Percentiles rank a stretch among this genome's conserved stretches.
phyloP scores from a whole-genome alignment of 2,329 filamentous ascomycete genomes.

The Fusarium multiceps region DNA sequence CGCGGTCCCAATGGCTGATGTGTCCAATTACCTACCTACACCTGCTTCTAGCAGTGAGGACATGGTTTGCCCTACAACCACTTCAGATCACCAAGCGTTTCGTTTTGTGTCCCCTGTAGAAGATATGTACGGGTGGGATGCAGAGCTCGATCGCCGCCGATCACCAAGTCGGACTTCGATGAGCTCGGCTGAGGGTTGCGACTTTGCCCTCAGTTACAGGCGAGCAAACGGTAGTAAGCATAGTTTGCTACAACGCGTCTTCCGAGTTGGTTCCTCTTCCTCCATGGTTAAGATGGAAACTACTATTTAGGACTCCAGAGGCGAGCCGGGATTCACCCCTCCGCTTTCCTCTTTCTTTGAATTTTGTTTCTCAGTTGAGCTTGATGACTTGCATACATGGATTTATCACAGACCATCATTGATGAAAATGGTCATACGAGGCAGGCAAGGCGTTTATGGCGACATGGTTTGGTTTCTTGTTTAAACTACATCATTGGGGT shows the following conservation, averaged over 20 bases:
- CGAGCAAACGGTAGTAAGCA: slow-evolving; percentile 44
- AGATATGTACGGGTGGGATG: slow-evolving; percentile 67
- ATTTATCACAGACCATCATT: slow-evolving; percentile 31
- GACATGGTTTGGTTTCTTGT: slow-evolving; percentile 11
- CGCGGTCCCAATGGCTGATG: slow-evolving; percentile 44
- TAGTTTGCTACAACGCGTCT: slow-evolving; percentile 43
- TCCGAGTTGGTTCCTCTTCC: slow-evolving; percentile 38
- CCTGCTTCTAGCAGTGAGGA: slow-evolving; percentile 40
- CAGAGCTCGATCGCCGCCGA: slow-evolving; percentile 50
- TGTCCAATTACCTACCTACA: slow-evolving; percentile 55
- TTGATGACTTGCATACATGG: slow-evolving; percentile 29
- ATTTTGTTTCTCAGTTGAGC: slow-evolving; percentile 7
- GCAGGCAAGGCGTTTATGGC: slow-evolving; percentile 42
- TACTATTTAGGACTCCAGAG: slow-evolving; percentile 1
- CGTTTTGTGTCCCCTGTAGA: slow-evolving; percentile 30
- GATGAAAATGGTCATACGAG: slow-evolving; percentile 26
- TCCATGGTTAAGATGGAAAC: slow-evolving; percentile 34
- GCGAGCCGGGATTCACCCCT: too few species aligned
- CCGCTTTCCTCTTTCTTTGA: not conserved
- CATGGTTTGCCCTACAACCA: slow-evolving; percentile 18
- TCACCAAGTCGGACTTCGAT: slow-evolving; percentile 20
- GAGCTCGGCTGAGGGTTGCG: slow-evolving; percentile 24
- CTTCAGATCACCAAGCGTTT: slow-evolving; percentile 24
- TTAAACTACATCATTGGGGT: slow-evolving; percentile 23
- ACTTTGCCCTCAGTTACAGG: slow-evolving; percentile 38